Conservation (phyloP, 768 basidiomycete species). For the Cubamyces sp. region DNA sequence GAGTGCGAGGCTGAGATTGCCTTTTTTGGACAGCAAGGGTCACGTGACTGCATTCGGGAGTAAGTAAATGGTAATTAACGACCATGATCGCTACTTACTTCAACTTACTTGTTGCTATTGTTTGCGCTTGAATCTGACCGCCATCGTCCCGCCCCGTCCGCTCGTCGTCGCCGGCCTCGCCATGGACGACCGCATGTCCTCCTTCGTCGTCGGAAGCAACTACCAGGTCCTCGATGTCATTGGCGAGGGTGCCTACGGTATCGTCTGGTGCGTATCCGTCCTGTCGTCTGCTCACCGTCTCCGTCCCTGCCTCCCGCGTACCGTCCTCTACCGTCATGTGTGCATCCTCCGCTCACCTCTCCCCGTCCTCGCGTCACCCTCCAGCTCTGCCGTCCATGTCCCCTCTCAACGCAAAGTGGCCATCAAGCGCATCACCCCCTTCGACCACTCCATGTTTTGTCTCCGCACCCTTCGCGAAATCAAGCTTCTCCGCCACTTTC, state of each 20-base stretch:
- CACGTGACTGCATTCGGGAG: background rate
- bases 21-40: too few species aligned
- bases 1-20: background rate
- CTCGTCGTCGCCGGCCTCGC: background rate
- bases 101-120: too few species aligned
- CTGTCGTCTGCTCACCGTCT: background rate
- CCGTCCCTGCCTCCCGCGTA: background rate
- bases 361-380: slow-evolving; percentile 12
- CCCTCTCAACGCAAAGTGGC: slow-evolving; percentile 91
- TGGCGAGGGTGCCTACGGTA: slow-evolving; percentile 92
- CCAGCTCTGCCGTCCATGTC: slow-evolving; percentile 78
- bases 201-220: slow-evolving; percentile 57
- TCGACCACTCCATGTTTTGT: slow-evolving; percentile 96
- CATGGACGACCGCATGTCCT: slow-evolving; percentile 37
- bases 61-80: background rate
- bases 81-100: background rate
- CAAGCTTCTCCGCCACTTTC: slow-evolving; percentile 89
- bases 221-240: slow-evolving; percentile 88
- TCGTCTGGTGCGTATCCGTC: slow-evolving; percentile 63
- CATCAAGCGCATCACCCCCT: slow-evolving; percentile 95
- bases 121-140: background rate
- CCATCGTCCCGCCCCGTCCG: slow-evolving; percentile 3
- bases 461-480: slow-evolving; percentile 91
- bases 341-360: too few species aligned
- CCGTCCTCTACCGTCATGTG: too few species aligned